Percentiles rank a stretch among this genome's conserved stretches.
phyloP scores from a whole-genome alignment of 2,329 filamentous ascomycete species.

The Trichoderma hamatum region DNA sequence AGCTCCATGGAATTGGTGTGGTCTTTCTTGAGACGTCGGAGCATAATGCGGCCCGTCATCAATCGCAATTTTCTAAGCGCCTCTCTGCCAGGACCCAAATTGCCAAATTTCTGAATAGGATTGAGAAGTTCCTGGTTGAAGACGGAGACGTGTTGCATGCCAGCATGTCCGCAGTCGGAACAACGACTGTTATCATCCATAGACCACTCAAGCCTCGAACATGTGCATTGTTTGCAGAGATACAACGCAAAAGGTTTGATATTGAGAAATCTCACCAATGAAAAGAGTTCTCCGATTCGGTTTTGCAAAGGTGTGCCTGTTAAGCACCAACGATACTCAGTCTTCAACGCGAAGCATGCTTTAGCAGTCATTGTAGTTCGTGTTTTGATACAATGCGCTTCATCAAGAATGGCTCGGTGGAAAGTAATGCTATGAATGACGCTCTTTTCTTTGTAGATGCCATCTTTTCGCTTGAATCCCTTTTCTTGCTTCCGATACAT shows the following conservation, averaged over 20 bases:
- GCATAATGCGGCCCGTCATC: conserved; percentile 92
- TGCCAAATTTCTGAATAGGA: conserved; percentile 69
- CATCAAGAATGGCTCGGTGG: conserved; percentile 90
- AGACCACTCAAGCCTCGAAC: conserved; percentile 80
- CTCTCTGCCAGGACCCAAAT: conserved; percentile 61
- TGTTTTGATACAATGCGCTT: conserved; percentile 92
- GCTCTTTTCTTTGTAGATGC: conserved; percentile 77
- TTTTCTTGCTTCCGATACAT: conserved; percentile 91
- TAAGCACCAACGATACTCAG: conserved; percentile 91
- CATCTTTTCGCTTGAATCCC: conserved; percentile 80
- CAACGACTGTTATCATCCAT: conserved; percentile 74
- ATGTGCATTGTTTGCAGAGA: conserved; percentile 85
- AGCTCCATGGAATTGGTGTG: conserved; percentile 95
- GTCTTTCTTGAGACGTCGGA: conserved; percentile 91
- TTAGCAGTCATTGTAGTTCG: conserved; percentile 90
- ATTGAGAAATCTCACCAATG: conserved; percentile 87
- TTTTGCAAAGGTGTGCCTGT: conserved; percentile 96
- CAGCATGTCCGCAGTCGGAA: conserved; percentile 58
- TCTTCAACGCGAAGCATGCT: conserved; percentile 89
- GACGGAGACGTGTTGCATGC: conserved; percentile 56
- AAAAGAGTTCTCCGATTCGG: conserved; percentile 96
- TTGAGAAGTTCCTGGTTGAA: conserved; percentile 96
- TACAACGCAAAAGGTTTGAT: conserved; percentile 89
- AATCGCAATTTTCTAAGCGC: conserved; percentile 83
- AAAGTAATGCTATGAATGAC: conserved; percentile 84